Evolutionary conservation across 495 filamentous ascomycete genomes (phyloP), one percentile per base, ranked within the genome.

Genomic region (Xylaria longipes): DNA sequence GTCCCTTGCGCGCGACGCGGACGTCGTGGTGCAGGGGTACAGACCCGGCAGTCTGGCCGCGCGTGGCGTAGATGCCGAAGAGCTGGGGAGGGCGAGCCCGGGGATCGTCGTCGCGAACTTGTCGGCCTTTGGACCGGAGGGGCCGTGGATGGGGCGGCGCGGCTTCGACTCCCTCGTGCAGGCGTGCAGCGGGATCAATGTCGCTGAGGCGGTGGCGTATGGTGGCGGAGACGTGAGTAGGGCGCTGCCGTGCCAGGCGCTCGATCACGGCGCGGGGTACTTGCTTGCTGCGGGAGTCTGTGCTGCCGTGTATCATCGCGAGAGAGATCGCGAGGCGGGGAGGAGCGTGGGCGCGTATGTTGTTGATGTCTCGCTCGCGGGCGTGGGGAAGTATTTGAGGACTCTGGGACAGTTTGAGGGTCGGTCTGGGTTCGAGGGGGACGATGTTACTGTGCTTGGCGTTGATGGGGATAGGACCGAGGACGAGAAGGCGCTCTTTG

Each of bases 361-460:
- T 73, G 85, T 84, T 63, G 84, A 83, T 54, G 83, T 85, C 5
- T 86, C 82, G 3, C 76, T 89, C 45, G 86, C 86, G 77, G 85
- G 88, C 65, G 89, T 89, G 75, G 83, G 87, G 72, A 83, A 88
- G 39, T 84, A 85, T 43, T 81, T 91, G 63, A 84, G 87, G 65
- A 81, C 82, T 5, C 74, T 89, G 14, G 87, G 88, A 1, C 81
- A 86, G 71, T 89, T 88, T 74, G 73, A 84, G 1, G 79, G 78
- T 0, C 78, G 81, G 1, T 50, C 64, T n/a, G 75, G 80, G 85
- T 54, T 84, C 84, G 65, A 46, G 82, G 43, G 56, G 11, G 3
- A 7, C 2, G 68, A 69, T 29, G 61, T 12, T 5, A 25, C 39
- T 0, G 68, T 31, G 11, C 5, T 62, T 52, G 29, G 41, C 1